Base-by-base conservation (phyloP, 805 yeast species). In the Isabelozyma gotoi region DNA sequence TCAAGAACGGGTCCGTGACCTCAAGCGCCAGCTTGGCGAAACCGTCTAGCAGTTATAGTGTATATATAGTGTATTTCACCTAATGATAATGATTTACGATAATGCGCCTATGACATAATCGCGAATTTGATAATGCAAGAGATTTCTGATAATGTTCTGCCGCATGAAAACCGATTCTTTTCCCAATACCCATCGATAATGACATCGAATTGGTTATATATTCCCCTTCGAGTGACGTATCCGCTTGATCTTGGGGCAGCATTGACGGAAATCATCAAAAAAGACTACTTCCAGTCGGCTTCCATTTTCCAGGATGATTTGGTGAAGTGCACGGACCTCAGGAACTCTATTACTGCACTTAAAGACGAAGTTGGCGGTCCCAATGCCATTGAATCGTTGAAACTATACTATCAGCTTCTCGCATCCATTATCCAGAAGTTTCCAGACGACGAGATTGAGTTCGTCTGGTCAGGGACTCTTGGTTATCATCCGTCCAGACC, bases 391-490 rank as follows among this genome's bases (percentile, higher is more conserved):
- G 62, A 61, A 0, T 42, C 60, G 1, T 50, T 80, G 27, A 64
- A 66, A 35, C 58, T 73, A 36, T 88, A 85, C 56, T 77, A 71
- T 49, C 48, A 63, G 4, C 73, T 74, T 36, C 49, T 87, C 8
- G 46, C 62, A 1, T 67, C 68, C 7, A 44, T 86, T 6, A 61
- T 62, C 31, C 44, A 62, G 38, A 87, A 85, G 55, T 84, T 91
- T 46, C 89, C 94, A 0, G 70, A 71, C 20, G 84, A 84, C 48
- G 68, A 75, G 15, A 63, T 80, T 7, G 76, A 72, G 32, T 84
- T 88, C 50, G 71, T 80, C 0, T 92, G 97, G 98, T 78, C 68
- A 55, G 83, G 84, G 17, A 78, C 88, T 0, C 63, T 87, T 4
- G 84, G 87, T 0, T 76, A 77, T 41, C 67, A 81, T 15, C 71